Evolutionary conservation across 805 yeast species (phyloP).

Genomic region (Spencermartinsiella europaea): DNA sequence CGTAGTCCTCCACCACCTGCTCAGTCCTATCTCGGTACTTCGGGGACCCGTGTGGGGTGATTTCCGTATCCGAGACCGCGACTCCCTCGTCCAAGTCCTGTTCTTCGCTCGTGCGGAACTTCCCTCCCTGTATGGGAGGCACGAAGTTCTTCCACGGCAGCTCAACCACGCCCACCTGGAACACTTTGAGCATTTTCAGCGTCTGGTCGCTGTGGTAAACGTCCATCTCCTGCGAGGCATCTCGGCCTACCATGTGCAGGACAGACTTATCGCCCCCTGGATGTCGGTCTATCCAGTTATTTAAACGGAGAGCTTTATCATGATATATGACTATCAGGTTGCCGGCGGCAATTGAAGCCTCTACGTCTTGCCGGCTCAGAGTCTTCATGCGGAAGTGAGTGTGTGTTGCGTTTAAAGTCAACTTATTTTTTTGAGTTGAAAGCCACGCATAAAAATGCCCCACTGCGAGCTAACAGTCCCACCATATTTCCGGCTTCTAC

Average conservation of each 20-base stretch:
- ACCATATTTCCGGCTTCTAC: too few relatives aligned
- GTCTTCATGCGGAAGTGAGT: too few relatives aligned
- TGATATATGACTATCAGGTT: slow-evolving; percentile 65
- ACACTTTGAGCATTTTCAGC: slow-evolving; percentile 44
- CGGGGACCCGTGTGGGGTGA: slow-evolving; percentile 6
- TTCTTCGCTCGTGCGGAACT: slow-evolving; percentile 34
- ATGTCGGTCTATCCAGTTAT: slow-evolving; percentile 66
- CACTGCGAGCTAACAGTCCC: too few relatives aligned
- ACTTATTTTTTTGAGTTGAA: too few relatives aligned
- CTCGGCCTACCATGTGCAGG: slow-evolving; percentile 78
- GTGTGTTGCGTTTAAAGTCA: too few relatives aligned
- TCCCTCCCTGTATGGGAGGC: slow-evolving; percentile 88
- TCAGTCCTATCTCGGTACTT: slow-evolving; percentile 39
- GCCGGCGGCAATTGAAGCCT: slow-evolving; percentile 59
- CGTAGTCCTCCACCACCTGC: slow-evolving; percentile 49
- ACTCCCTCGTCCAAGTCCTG: slow-evolving; percentile 21
- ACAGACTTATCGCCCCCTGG: slow-evolving; percentile 91
- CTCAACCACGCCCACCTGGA: slow-evolving; percentile 61
- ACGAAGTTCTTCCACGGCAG: slow-evolving; percentile 65
- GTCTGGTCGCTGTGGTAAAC: slow-evolving; percentile 72
- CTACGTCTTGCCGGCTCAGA: slow-evolving; percentile 44
- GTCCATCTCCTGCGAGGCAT: slow-evolving; percentile 86
- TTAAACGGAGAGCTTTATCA: slow-evolving; percentile 55
- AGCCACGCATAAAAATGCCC: too few relatives aligned
- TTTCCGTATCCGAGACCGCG: slow-evolving; percentile 11